phyloP scores from a whole-genome alignment of 2,329 filamentous ascomycete species.

The Paraphaeosphaeria minitans region DNA sequence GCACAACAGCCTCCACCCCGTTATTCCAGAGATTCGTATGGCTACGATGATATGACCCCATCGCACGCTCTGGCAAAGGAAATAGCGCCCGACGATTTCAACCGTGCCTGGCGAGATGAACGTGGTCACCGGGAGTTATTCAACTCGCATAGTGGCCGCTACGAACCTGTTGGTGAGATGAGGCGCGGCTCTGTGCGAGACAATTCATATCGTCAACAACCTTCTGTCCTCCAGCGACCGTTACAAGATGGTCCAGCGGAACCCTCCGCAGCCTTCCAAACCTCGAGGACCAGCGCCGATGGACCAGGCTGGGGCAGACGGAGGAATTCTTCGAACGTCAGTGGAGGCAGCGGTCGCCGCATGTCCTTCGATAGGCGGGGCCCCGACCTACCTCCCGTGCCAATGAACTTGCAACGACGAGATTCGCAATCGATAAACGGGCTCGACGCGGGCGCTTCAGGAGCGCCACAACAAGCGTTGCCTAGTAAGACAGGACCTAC shows the following conservation, averaged over 20 bases:
- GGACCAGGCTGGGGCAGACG: slow-evolving; percentile 70
- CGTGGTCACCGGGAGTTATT: slow-evolving; percentile 76
- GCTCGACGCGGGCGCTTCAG: slow-evolving; percentile 27
- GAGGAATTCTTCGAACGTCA: slow-evolving; percentile 88
- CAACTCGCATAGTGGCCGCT: slow-evolving; percentile 93
- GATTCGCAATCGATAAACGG: slow-evolving; percentile 40
- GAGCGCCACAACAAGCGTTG: slow-evolving; percentile 27
- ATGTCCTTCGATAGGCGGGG: slow-evolving; percentile 61
- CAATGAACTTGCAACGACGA: slow-evolving; percentile 36
- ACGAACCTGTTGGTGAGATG: slow-evolving; percentile 81
- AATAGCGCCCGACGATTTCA: slow-evolving; percentile 93
- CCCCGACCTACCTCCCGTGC: slow-evolving; percentile 38
- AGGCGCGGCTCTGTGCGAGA: slow-evolving; percentile 71
- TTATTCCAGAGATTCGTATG: slow-evolving; percentile 61
- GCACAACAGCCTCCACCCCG: slow-evolving; percentile 55
- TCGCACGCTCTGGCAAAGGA: slow-evolving; percentile 69
- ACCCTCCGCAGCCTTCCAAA: slow-evolving; percentile 85
- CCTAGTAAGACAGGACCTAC: slow-evolving; percentile 78
- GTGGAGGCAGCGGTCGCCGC: slow-evolving; percentile 77
- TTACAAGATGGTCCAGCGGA: slow-evolving; percentile 72
- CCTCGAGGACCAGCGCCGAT: slow-evolving; percentile 71
- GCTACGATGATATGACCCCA: slow-evolving; percentile 60
- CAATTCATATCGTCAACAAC: slow-evolving; percentile 75
- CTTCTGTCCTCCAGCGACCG: slow-evolving; percentile 78
- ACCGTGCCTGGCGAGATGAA: slow-evolving; percentile 79